Conservation (phyloP, 345 rosid genomes). For the Cardiospermum halicacabum region DNA sequence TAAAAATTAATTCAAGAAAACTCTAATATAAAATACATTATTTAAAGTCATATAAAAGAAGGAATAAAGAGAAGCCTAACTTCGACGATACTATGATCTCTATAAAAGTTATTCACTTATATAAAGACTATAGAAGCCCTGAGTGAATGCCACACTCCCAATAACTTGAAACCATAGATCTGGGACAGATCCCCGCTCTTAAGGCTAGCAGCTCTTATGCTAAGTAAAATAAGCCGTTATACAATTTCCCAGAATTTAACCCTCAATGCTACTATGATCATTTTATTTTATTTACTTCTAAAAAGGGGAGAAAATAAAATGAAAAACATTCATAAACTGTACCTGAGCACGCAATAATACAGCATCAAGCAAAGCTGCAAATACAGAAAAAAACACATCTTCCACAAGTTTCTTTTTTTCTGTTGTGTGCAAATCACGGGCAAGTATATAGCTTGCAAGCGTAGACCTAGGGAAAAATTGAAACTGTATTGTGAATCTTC, state of each 20-base stretch:
- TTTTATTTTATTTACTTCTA: background rate
- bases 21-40: no score
- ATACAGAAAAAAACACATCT: constrained; percentile 62
- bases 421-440: constrained; percentile 39
- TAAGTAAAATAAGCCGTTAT: background rate
- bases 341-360: constrained; percentile 92
- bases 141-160: no score
- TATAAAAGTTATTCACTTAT: no score
- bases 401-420: constrained; percentile 42
- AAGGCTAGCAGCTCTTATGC: background rate
- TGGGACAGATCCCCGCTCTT: background rate
- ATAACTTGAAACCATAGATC: background rate
- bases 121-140: no score
- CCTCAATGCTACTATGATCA: background rate
- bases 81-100: no score
- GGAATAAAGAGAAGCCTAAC: no score
- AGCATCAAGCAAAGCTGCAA: constrained; percentile 74
- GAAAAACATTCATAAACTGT: constrained; percentile 17
- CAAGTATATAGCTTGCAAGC: constrained; percentile 70
- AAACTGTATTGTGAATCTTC: background rate
- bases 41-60: no score
- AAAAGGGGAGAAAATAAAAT: constrained; percentile 2
- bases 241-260: background rate
- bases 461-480: constrained; percentile 52
- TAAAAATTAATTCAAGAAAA: no score